Conservation (phyloP, 345 rosid genomes). For the Euphorbia tirucalli region DNA sequence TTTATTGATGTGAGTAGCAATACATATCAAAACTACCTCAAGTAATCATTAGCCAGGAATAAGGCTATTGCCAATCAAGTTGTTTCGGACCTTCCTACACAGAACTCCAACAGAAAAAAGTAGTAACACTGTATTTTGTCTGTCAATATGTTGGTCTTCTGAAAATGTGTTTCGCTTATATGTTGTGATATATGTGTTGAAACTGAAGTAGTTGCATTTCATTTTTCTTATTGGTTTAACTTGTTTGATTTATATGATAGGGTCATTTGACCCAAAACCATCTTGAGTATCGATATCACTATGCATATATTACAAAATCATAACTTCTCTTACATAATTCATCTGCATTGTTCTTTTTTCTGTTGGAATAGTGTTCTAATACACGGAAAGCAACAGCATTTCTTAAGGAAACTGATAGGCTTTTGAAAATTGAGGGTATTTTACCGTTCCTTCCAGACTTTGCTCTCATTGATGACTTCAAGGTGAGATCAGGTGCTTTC, state of each 20-base stretch:
- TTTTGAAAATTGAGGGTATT: slow-evolving; percentile 94
- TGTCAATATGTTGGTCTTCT: no score
- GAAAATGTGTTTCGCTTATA: no score
- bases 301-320: background rate
- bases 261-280: background rate
- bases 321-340: background rate
- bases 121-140: no score
- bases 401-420: slow-evolving; percentile 98
- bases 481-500: slow-evolving; percentile 43
- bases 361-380: background rate
- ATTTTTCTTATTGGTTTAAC: background rate
- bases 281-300: background rate
- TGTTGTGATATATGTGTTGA: no score
- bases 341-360: background rate
- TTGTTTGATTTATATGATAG: background rate
- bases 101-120: background rate
- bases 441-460: slow-evolving; percentile 98
- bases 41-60: background rate
- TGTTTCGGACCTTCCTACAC: background rate
- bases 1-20: background rate
- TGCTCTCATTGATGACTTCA: slow-evolving; percentile 98
- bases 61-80: background rate
- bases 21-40: background rate
- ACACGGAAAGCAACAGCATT: slow-evolving; percentile 94
- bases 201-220: background rate